Evolutionary conservation across 1,139 yeast genomes (phyloP).

Genomic region (Geotrichum macrosporum): DNA sequence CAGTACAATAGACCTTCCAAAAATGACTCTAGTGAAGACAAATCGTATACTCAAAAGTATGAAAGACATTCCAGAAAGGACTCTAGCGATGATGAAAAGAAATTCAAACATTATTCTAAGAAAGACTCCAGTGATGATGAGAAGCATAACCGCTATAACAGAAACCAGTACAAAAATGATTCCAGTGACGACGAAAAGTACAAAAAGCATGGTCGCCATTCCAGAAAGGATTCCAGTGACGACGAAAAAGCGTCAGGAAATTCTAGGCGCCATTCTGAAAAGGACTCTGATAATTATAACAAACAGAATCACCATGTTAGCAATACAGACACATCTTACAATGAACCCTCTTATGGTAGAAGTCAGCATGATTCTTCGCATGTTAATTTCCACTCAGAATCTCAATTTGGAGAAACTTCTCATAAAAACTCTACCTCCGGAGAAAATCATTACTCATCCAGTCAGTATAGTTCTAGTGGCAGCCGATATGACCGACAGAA

Average conservation of each 20-base stretch:
- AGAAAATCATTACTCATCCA: background rate
- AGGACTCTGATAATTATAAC: background rate
- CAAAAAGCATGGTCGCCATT: background rate
- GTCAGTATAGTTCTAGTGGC: background rate
- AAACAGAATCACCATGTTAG: background rate
- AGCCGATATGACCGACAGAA: background rate
- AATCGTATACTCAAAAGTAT: too few species aligned
- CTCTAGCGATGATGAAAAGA: conserved; percentile 11
- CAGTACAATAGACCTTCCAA: background rate
- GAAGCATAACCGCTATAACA: background rate
- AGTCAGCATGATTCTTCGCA: background rate
- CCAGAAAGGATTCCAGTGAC: background rate
- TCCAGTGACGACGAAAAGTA: too few species aligned
- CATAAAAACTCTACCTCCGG: background rate
- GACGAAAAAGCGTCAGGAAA: too few species aligned
- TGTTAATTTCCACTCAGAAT: too few species aligned
- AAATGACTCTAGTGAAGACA: too few species aligned
- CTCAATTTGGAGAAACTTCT: too few species aligned
- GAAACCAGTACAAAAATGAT: background rate
- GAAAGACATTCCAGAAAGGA: background rate
- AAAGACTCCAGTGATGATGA: conserved; percentile 6
- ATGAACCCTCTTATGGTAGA: background rate
- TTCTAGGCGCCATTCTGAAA: background rate
- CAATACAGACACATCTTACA: background rate
- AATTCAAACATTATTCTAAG: conserved; percentile 1